Conservation (phyloP, 192 early-diverging fungal species). For the Coemansia sp. region DNA sequence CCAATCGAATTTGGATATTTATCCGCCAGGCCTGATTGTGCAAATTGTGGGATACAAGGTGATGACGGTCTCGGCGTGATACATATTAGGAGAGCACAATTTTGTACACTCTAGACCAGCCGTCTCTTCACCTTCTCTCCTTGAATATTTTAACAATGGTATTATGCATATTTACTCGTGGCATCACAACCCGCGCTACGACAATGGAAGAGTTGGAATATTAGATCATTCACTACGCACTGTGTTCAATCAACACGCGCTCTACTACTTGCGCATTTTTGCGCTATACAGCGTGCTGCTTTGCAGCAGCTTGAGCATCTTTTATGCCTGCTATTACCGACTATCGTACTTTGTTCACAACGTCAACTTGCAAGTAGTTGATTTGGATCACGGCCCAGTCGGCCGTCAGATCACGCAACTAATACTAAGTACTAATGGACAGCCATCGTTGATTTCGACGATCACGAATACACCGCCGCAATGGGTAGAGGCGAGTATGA, state of each 20-base stretch:
- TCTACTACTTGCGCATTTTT: slow-evolving; percentile 7
- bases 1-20: neutral
- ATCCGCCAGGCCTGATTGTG: neutral
- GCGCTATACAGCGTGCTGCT: slow-evolving; percentile 11
- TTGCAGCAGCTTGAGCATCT: neutral
- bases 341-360: neutral
- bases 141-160: neutral
- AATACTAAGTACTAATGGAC: neutral
- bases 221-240: neutral
- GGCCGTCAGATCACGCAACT: neutral
- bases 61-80: too few species aligned
- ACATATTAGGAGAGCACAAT: neutral
- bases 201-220: slow-evolving; percentile 12
- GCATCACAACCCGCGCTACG: neutral
- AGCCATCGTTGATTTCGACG: neutral
- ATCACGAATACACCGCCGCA: neutral
- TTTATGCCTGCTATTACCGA: slow-evolving; percentile 3
- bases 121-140: neutral
- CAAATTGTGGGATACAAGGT: neutral
- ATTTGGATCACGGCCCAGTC: neutral
- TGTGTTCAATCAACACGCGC: neutral
- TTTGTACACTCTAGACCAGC: neutral
- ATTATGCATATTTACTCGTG: slow-evolving; percentile 8
- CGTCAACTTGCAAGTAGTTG: slow-evolving; percentile 6
- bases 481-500: slow-evolving; percentile 1